Percentiles rank a stretch among this genome's conserved stretches.
These are phyloP conservation scores for Hyaloperonospora brassicae DNA, from an alignment of 352 stramenopile species.

Conservation along the genomic window DNA sequence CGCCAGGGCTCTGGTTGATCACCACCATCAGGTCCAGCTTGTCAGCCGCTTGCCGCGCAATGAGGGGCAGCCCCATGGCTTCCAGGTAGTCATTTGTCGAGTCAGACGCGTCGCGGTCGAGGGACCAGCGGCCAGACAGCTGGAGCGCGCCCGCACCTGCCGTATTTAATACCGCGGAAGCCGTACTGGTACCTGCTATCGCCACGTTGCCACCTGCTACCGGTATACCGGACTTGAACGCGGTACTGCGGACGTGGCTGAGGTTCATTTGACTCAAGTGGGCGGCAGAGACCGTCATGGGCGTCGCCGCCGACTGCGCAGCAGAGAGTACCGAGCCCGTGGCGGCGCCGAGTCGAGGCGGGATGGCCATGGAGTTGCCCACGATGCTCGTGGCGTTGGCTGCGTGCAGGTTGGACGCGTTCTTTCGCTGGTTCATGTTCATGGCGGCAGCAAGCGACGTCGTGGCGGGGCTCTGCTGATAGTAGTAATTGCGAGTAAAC, in stretches of 20 bases:
- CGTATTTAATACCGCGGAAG: conserved; percentile 48
- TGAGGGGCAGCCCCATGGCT: conserved; percentile 80
- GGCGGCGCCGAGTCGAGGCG: conserved; percentile 28
- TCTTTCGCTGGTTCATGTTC: conserved; percentile 28
- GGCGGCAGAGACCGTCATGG: conserved; percentile 25
- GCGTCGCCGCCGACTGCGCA: conserved; percentile 14
- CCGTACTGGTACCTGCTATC: conserved; percentile 18
- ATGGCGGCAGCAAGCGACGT: too few species aligned
- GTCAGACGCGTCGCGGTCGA: conserved; percentile 83
- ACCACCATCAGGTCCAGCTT: conserved; percentile 87
- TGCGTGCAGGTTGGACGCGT: conserved; percentile 67
- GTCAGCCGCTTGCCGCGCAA: conserved; percentile 78
- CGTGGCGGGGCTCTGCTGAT: too few species aligned
- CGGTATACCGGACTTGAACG: conserved; percentile 55
- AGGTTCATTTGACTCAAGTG: conserved; percentile 42
- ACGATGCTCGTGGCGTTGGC: conserved; percentile 76
- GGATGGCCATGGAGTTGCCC: conserved; percentile 70
- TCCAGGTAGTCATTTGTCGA: conserved; percentile 87
- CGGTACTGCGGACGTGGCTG: conserved; percentile 56
- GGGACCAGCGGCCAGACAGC: conserved; percentile 75
- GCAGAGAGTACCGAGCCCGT: conserved; percentile 26
- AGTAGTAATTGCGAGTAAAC: too few species aligned
- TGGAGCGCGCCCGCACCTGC: conserved; percentile 69
- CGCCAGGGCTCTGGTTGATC: conserved; percentile 73
- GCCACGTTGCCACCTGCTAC: conserved; percentile 25